Evolutionary conservation across 176 grass and related monocot genomes (phyloP), one percentile per base, ranked within the genome.

Genomic region (Eragrostis nindensis): DNA sequence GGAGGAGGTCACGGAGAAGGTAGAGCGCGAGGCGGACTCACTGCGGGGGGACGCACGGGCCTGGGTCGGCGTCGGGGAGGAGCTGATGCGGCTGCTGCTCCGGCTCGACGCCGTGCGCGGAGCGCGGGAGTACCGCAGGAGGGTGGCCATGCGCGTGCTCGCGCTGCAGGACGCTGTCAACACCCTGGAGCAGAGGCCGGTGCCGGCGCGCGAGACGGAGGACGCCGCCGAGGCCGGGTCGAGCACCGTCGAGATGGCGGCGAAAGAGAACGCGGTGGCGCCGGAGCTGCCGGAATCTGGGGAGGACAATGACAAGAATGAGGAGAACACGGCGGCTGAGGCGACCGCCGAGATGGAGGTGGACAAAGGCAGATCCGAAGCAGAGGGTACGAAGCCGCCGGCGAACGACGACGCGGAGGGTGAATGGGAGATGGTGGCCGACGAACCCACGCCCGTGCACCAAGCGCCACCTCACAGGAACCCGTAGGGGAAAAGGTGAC

Each of bases 141-240:
- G 66, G 83, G 94, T 97, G 62, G 77, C 87, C 47, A 86, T 36
- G 47, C 77, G 62, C 26, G 92, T 92, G 22, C 87, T 97, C 44
- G 70, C 73, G 48, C 79, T 97, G 7, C 94, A 97, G 75, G 89
- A 97, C 5, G 79, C 84, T 5, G 74, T 98, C 5, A 92, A 94
- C 63, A 79, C 89, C 3, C 62, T 97, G 1, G 68, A 84, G 30
- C 42, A 77, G 8, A 42, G 1, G 61, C 48, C 40, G 25, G 2
- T 41, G 16, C 22, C 8, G 24, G 45, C 30, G 14, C 62, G 21
- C 22, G 73, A 22, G 21, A 26, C 26, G 16, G 68, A 89, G 86
- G 25, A 41, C 6, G 2, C 16, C 26, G 56, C 16, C 26, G 56
- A 56, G 21, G 7, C 40, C 1, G 48, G 19, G 22, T 21, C 56